A percentile compares a stretch with the other conserved stretches of the same genome.
These are phyloP conservation scores for Geotrichum restrictum DNA, from an alignment of 1,139 yeast species.

Conservation along the genomic window DNA sequence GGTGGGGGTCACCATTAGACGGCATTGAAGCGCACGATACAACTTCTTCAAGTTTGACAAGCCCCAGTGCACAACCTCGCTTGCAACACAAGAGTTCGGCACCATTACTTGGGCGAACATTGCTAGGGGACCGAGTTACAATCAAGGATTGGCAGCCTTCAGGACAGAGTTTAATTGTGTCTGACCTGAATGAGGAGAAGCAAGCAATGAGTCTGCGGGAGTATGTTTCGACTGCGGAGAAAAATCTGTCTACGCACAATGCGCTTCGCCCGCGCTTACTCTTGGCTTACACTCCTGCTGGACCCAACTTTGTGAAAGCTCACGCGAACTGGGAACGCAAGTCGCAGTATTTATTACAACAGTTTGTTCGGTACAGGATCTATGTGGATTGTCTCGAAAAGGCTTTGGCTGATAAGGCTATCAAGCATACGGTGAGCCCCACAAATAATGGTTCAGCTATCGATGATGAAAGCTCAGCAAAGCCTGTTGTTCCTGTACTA, in stretches of 20 bases:
- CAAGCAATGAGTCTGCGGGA: constrained; percentile 32
- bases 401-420: constrained; percentile 25
- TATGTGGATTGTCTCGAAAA: constrained; percentile 32
- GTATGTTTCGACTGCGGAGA: constrained; percentile 32
- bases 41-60: background rate
- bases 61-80: background rate
- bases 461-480: background rate
- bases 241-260: constrained; percentile 34
- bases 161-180: constrained; percentile 34
- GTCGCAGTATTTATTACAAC: constrained; percentile 35
- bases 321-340: constrained; percentile 37
- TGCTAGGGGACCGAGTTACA: constrained; percentile 31
- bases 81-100: constrained; percentile 9
- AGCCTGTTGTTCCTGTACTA: too few relatives aligned
- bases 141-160: constrained; percentile 37
- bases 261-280: constrained; percentile 28
- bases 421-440: background rate
- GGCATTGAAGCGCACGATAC: constrained; percentile 9
- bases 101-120: constrained; percentile 10
- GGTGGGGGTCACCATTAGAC: constrained; percentile 51
- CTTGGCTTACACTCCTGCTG: constrained; percentile 30
- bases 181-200: constrained; percentile 33
- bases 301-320: constrained; percentile 32
- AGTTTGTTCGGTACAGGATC: constrained; percentile 33
- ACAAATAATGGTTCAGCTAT: too few relatives aligned